Conservation (phyloP, 78 protist genomes). For the Planoprotostelium fungivorum region DNA sequence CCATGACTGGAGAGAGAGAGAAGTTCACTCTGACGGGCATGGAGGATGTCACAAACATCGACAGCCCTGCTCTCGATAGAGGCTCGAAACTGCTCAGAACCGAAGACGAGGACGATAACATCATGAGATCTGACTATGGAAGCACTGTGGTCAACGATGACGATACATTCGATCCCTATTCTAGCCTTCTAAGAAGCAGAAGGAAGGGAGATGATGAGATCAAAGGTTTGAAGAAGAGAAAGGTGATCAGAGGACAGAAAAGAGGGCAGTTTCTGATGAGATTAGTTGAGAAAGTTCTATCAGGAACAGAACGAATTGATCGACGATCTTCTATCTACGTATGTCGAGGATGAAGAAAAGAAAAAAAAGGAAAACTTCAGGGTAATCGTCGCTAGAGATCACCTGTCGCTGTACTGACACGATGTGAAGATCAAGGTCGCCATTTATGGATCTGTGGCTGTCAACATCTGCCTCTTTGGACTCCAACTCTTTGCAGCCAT, state of each 20-base stretch:
- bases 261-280: neutral
- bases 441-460: slow-evolving; percentile 36
- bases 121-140: no score
- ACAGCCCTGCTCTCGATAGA: no score
- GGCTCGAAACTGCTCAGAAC: no score
- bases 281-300: slow-evolving; percentile 25
- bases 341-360: neutral
- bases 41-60: no score
- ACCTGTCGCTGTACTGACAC: no score
- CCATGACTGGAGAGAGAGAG: no score
- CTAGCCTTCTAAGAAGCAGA: neutral
- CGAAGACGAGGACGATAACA: no score
- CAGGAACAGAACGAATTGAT: slow-evolving; percentile 46
- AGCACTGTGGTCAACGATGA: no score
- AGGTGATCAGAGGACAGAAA: neutral
- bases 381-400: slow-evolving; percentile 11
- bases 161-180: neutral
- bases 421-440: slow-evolving; percentile 20
- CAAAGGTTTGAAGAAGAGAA: neutral
- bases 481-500: slow-evolving; percentile 62
- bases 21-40: no score
- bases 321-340: slow-evolving; percentile 32
- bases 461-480: slow-evolving; percentile 46
- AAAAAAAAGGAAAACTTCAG: slow-evolving; percentile 23
- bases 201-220: neutral